Conservation (phyloP, 768 basidiomycete genomes). For the Russula dissimulans region DNA sequence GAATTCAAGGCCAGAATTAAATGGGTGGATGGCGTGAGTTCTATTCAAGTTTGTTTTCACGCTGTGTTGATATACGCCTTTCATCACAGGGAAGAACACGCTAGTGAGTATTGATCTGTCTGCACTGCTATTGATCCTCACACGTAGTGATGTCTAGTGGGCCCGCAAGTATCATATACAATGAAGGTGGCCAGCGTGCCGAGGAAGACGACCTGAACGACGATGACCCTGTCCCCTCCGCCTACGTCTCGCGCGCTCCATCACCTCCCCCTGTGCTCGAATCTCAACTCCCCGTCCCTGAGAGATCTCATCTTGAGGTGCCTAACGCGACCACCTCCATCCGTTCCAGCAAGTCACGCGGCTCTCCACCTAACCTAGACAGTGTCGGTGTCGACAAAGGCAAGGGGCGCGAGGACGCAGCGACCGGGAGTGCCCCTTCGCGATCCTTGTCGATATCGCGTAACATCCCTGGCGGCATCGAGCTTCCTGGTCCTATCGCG, state of each 20-base stretch:
- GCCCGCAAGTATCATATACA: conserved; percentile 73
- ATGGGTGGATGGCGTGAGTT: conserved; percentile 68
- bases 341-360: conserved; percentile 17
- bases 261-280: conserved; percentile 31
- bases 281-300: conserved; percentile 23
- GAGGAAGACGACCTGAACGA: conserved; percentile 65
- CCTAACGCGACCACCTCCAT: conserved; percentile 13
- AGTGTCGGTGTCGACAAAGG: conserved; percentile 20
- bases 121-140: not conserved
- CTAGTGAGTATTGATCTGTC: conserved; percentile 42
- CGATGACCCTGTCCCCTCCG: conserved; percentile 33
- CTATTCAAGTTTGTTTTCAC: not conserved
- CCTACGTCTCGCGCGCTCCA: conserved; percentile 44
- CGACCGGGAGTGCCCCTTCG: not conserved
- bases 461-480: conserved; percentile 24
- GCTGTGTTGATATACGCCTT: not conserved
- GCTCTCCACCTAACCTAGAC: conserved; percentile 19
- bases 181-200: conserved; percentile 63
- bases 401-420: conserved; percentile 23
- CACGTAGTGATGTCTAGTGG: conserved; percentile 37
- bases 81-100: conserved; percentile 49
- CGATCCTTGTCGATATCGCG: conserved; percentile 13
- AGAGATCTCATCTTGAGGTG: conserved; percentile 24
- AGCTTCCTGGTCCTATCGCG: conserved; percentile 28
- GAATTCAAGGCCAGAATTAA: conserved; percentile 78